Base-by-base conservation (phyloP, 2,329 filamentous ascomycete genomes). In the Penicillium fuscoglaucum region DNA sequence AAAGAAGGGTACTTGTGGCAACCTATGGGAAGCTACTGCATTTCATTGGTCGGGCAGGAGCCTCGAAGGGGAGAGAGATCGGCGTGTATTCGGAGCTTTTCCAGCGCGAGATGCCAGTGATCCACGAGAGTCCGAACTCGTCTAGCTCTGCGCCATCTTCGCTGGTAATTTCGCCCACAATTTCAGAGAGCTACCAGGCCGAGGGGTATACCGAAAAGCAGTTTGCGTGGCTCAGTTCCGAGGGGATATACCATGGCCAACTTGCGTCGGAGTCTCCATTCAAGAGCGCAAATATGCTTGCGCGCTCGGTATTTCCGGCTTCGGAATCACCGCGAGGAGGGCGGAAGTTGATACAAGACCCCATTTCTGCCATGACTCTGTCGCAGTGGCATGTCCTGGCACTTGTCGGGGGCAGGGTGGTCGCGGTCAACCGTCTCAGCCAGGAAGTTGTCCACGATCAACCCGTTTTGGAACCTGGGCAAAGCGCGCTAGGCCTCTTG, bases 321-420 rank as follows among this genome's bases (percentile, higher is more conserved):
- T 82, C 86, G 0, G 87, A 92, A 61, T 83, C 84, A 9, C 78
- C 85, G 1, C 84, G 84, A 60, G 88, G 86, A 37, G 82, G 88
- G 26, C 85, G 83, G 61, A 88, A 86, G 61, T 76, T 87, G 37
- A 82, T 86, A 0, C 83, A 89, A 53, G 91, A 96, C 59, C 82
- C 85, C 1, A 87, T 97, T 40, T 86, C 88, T 41, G 90, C 90
- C 0, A 88, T 96, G 72, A 87, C 90, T 0, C 79, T 99, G 62
- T 96, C 93, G 6, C 92, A 96, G 70, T 99, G 95, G 89, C 95
- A 99, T 72, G 87, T 97, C 50, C 76, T 99, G 24, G 86, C 88
- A 63, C 81, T 99, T 0, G 85, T 96, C 1, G 93, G 95, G 59
- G 89, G 88, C 2, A 85, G 91, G 29, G 82, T 99, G 3, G 86